Base-by-base conservation (phyloP, 1,139 yeast species). In the Kodamaea ohmeri region DNA sequence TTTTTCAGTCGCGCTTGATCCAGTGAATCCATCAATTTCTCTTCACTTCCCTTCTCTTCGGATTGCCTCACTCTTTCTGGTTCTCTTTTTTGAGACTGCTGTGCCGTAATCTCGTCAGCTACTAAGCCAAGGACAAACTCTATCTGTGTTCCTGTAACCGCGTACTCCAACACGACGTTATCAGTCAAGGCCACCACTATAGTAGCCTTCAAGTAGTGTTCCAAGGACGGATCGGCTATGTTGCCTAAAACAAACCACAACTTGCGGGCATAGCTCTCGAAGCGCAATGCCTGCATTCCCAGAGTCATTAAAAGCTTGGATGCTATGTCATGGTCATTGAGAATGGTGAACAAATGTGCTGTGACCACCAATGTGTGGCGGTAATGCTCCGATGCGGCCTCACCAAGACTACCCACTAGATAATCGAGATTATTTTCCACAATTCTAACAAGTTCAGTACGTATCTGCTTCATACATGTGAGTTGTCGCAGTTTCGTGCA, bases 281-380 rank as follows among this genome's bases (percentile, higher is more conserved):
- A 56, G 26, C 50, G 55, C n/a, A 62, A 46, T 34, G 58, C 62
- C 39, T 51, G 52, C 17, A 42, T 45, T 9, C 49, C 45, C 15
- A 50, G 42, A 39, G 56, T 53, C 6, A 65, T 40, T 19, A 57
- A 50, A 26, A 70, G 47, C 42, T 63, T 67, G 12, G 49, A 47
- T n/a, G 64, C 44, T 6, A 69, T 47, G 28, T 66, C 75, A 39
- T 55, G 58, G 44, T 68, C 73, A 43, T 65, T 63, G 16, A 70
- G 41, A 4, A 69, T 58, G 4, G 70, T 53, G 40, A 59, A 65
- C 12, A 67, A 50, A 38, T 69, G 71, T 3, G 60, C 54, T 0
- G 52, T 38, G 3, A 42, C 36, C 6, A 36, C 15, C 12, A 44
- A 30, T 3, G 7, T 8, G 3, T 21, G 26, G n/a, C 28, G 34